phyloP scores from a whole-genome alignment of 164 flowering plant species.

The Amborella trichopoda region DNA sequence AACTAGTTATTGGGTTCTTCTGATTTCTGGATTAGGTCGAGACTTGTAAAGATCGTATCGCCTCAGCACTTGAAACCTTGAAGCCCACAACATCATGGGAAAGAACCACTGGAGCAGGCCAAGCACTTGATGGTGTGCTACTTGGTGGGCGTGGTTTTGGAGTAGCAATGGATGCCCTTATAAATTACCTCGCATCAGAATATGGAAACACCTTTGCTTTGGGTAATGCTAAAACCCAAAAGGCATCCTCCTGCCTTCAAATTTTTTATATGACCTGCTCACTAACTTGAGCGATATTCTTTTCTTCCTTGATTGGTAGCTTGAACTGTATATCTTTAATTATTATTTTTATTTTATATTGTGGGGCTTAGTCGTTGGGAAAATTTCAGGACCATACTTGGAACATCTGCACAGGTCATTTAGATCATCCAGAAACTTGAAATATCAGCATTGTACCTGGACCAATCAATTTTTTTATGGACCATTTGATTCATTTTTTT shows the following conservation, averaged over 20 bases:
- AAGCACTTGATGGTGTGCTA: slow-evolving; percentile 77
- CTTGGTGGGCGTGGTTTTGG: slow-evolving; percentile 97
- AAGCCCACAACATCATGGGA: slow-evolving; percentile 95
- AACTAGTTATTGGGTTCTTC: too few species aligned
- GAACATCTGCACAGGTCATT: too few species aligned
- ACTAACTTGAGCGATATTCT: neutral
- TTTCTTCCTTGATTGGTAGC: too few species aligned
- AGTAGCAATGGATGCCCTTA: slow-evolving; percentile 83
- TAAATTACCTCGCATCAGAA: slow-evolving; percentile 87
- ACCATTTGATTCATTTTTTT: too few species aligned
- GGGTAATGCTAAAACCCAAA: slow-evolving; percentile 31
- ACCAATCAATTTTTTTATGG: too few species aligned
- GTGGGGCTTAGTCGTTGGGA: too few species aligned
- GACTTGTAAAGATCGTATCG: slow-evolving; percentile 87
- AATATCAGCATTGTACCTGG: too few species aligned
- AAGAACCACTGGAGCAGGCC: slow-evolving; percentile 66
- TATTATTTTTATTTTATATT: too few species aligned
- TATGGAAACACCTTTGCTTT: slow-evolving; percentile 93
- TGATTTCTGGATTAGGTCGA: slow-evolving; percentile 55
- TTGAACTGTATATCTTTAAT: too few species aligned
- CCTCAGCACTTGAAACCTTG: slow-evolving; percentile 86
- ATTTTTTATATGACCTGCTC: neutral
- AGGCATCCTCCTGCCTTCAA: neutral
- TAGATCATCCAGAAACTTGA: too few species aligned
- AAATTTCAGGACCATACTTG: too few species aligned